A percentile compares a stretch with the other conserved stretches of the same genome.
phyloP scores from a whole-genome alignment of 1,284 basidiomycete genomes.

The Vanrija sp. region DNA sequence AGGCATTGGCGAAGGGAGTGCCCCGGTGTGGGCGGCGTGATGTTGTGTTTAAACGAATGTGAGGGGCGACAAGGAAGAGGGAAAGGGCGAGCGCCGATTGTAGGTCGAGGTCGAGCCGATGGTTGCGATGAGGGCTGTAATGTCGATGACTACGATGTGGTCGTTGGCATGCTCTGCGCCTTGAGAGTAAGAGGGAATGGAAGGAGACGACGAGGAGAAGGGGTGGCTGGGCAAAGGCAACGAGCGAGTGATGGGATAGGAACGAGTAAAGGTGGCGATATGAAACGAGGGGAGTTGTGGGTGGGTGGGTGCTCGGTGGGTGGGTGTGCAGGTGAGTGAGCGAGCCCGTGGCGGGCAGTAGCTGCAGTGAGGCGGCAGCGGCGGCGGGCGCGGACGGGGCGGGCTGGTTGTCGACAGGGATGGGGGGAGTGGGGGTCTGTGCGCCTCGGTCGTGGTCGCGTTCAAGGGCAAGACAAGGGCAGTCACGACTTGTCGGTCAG shows the following conservation, averaged over 20 bases:
- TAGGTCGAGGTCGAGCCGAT: background rate
- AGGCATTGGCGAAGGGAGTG: constrained; percentile 12
- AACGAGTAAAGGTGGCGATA: background rate
- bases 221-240: background rate
- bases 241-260: background rate
- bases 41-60: constrained; percentile 3
- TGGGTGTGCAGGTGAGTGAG: background rate
- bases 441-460: background rate
- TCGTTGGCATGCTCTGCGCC: too few relatives aligned
- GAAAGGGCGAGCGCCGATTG: background rate
- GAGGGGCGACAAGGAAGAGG: background rate
- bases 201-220: background rate
- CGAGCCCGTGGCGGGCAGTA: background rate
- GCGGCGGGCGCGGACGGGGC: background rate
- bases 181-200: background rate
- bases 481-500: too few relatives aligned
- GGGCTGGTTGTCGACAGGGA: background rate
- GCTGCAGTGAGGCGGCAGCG: background rate
- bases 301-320: background rate
- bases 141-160: too few relatives aligned
- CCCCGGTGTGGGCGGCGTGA: background rate
- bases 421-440: background rate
- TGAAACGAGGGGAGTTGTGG: background rate
- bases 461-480: background rate
- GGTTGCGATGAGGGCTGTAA: too few relatives aligned